These are phyloP conservation scores for Pterocarpus macrocarpus DNA, from an alignment of 306 rosid species.

Conservation along the genomic window DNA sequence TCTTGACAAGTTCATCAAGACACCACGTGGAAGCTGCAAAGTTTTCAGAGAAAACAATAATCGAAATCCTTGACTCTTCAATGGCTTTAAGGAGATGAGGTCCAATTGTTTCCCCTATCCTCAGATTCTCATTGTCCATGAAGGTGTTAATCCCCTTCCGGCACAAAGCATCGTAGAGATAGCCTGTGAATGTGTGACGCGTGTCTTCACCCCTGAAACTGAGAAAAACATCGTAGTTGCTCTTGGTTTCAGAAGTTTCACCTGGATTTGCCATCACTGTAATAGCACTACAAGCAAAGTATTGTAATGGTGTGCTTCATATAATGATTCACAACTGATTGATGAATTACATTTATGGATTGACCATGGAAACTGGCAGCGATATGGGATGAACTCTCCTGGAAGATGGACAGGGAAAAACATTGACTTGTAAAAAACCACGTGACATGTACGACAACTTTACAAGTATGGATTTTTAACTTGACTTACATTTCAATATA, in stretches of 20 bases:
- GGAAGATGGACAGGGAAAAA: too few species aligned
- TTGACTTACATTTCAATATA: too few species aligned
- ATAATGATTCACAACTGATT: background rate
- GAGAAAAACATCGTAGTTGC: background rate
- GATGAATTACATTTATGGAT: too few species aligned
- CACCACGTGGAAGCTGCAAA: conserved; percentile 14
- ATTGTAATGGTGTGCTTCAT: background rate
- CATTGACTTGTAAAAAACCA: too few species aligned
- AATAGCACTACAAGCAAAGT: background rate
- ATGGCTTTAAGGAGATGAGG: background rate
- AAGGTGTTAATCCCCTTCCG: background rate
- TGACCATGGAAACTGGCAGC: too few species aligned
- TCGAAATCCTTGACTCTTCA: background rate
- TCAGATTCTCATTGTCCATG: background rate
- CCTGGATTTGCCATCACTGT: background rate
- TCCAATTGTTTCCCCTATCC: background rate
- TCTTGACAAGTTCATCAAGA: conserved; percentile 23
- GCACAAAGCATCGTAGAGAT: background rate
- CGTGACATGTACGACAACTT: too few species aligned
- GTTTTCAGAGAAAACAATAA: background rate
- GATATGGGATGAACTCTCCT: too few species aligned
- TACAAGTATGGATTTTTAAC: too few species aligned
- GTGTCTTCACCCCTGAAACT: conserved; percentile 25
- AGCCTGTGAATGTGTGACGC: background rate
- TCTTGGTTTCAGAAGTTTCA: background rate